These are phyloP conservation scores for Penicillium corylophilum DNA, from an alignment of 2,329 filamentous ascomycete species.

Conservation along the genomic window DNA sequence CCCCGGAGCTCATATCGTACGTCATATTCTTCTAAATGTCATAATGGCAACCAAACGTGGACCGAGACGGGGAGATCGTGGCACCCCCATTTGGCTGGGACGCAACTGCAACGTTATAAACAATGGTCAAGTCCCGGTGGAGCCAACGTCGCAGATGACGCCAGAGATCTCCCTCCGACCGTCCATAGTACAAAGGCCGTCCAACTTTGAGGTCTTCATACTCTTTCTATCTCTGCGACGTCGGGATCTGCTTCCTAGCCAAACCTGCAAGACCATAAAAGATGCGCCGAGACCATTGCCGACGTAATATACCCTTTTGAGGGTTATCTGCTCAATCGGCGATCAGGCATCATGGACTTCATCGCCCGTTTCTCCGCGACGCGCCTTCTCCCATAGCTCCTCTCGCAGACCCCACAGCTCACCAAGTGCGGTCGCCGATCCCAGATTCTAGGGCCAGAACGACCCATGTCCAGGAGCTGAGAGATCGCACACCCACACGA, in stretches of 20 bases:
- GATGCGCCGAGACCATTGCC: not conserved
- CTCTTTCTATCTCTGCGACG: not conserved
- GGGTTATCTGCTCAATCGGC: not conserved
- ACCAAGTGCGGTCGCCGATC: conserved; percentile 1
- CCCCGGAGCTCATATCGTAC: not conserved
- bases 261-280: not conserved
- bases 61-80: not conserved
- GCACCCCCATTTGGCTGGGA: conserved; percentile 6
- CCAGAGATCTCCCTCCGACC: not conserved
- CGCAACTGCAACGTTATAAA: conserved; percentile 27
- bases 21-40: conserved; percentile 2
- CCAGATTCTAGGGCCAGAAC: not conserved
- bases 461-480: not conserved
- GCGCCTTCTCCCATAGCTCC: not conserved
- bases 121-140: conserved; percentile 21
- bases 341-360: not conserved
- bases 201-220: not conserved
- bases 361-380: not conserved
- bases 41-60: conserved; percentile 2
- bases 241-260: not conserved
- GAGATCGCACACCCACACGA: not conserved
- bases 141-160: conserved; percentile 22
- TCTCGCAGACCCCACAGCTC: conserved; percentile 9
- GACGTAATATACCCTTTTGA: not conserved
- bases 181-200: not conserved